Percentiles rank a stretch among this genome's conserved stretches.
phyloP scores from a whole-genome alignment of 805 yeast species.

The Yueomyces sinensis region DNA sequence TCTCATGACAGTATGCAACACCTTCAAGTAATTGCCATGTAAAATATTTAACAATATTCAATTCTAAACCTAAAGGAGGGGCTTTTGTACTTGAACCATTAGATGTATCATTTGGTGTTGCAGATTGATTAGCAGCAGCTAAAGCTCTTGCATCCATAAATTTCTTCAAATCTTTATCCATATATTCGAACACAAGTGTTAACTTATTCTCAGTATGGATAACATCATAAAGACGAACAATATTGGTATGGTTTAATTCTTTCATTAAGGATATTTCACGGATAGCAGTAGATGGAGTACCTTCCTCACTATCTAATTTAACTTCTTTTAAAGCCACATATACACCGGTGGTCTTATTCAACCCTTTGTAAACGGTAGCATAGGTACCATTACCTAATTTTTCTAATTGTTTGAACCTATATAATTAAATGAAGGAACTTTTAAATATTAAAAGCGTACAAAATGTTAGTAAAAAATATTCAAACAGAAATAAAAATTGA shows the following conservation, averaged over 20 bases:
- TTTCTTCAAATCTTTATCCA: conserved; percentile 88
- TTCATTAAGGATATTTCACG: conserved; percentile 89
- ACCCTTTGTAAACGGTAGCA: conserved; percentile 95
- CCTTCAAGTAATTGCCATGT: conserved; percentile 89
- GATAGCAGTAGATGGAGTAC: conserved; percentile 97
- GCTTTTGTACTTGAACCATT: conserved; percentile 9
- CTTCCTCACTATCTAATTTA: conserved; percentile 92
- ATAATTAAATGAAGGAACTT: too few species aligned
- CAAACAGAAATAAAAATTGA: too few species aligned
- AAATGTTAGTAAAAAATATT: too few species aligned
- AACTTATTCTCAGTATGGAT: conserved; percentile 93
- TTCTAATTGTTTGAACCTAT: conserved; percentile 24
- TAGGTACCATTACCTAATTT: conserved; percentile 57
- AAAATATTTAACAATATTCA: conserved; percentile 68
- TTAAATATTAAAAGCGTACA: too few species aligned
- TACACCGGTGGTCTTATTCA: conserved; percentile 84
- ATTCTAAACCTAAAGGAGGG: conserved; percentile 24
- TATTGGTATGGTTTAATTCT: conserved; percentile 87
- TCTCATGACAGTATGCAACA: conserved; percentile 85
- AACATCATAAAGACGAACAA: conserved; percentile 82
- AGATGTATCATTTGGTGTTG: conserved; percentile 2
- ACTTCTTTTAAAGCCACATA: conserved; percentile 92
- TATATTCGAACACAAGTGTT: conserved; percentile 83
- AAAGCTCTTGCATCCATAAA: conserved; percentile 74
- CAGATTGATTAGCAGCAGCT: background rate